Conservation (phyloP, 108 stramenopile genomes). For the Hondaea fermentalgiana region DNA sequence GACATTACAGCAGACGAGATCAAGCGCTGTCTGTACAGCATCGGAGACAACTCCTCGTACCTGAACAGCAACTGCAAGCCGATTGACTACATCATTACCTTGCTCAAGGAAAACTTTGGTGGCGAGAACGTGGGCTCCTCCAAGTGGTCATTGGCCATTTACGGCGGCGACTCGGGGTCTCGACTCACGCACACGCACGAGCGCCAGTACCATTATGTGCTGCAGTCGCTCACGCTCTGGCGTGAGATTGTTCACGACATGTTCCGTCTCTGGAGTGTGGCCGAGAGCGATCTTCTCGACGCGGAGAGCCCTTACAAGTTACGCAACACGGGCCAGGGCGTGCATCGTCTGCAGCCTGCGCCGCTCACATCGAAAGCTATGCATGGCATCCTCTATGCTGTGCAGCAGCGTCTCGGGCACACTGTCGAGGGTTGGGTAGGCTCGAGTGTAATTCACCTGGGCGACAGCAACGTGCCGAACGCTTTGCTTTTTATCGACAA, state of each 20-base stretch:
- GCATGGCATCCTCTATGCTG: constrained; percentile 45
- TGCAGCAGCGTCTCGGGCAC: constrained; percentile 41
- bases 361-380: constrained; percentile 65
- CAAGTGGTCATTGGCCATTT: constrained; percentile 57
- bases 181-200: constrained; percentile 68
- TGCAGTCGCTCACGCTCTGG: constrained; percentile 67
- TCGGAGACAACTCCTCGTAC: constrained; percentile 72
- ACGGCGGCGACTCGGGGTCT: constrained; percentile 58
- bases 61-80: constrained; percentile 70
- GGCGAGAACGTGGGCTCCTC: constrained; percentile 37
- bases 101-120: constrained; percentile 49
- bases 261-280: constrained; percentile 70
- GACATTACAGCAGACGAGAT: constrained; percentile 48
- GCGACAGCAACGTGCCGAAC: constrained; percentile 77
- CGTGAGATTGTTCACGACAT: constrained; percentile 68
- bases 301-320: constrained; percentile 50
- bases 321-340: constrained; percentile 67
- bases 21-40: constrained; percentile 65
- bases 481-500: constrained; percentile 74
- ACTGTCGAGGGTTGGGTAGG: constrained; percentile 53
- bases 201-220: constrained; percentile 64
- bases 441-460: constrained; percentile 64
- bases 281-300: constrained; percentile 64
- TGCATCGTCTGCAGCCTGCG: constrained; percentile 67
- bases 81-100: constrained; percentile 63